Evolutionary conservation across 2,329 filamentous ascomycete species (phyloP).

Genomic region (Diaporthe eres): DNA sequence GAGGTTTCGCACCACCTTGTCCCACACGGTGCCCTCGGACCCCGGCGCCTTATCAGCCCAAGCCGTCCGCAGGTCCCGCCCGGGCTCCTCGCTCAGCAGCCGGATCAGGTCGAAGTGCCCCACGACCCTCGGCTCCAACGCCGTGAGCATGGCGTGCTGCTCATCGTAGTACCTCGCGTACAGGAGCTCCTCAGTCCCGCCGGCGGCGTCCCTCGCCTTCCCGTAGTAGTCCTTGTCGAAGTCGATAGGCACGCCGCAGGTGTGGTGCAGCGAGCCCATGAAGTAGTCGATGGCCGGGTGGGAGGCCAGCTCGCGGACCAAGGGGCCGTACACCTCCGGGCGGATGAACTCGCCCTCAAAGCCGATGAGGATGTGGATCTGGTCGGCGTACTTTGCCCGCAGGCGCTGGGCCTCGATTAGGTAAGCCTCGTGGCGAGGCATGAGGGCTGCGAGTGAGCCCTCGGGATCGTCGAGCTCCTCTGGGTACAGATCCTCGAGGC

Average conservation of each 20-base stretch:
- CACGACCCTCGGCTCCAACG: constrained; percentile 81
- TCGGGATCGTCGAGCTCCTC: constrained; percentile 78
- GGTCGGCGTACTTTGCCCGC: constrained; percentile 75
- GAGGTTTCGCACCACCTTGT: constrained; percentile 80
- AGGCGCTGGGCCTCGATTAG: constrained; percentile 82
- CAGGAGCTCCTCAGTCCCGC: constrained; percentile 76
- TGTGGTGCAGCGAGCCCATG: constrained; percentile 93
- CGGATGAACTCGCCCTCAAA: constrained; percentile 97
- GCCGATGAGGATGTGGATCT: constrained; percentile 86
- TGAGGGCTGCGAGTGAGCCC: constrained; percentile 62
- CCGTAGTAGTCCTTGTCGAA: constrained; percentile 80
- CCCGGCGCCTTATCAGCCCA: constrained; percentile 55
- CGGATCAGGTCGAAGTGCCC: constrained; percentile 96
- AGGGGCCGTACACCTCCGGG: constrained; percentile 64
- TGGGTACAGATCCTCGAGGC: constrained; percentile 85
- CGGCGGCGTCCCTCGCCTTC: constrained; percentile 59
- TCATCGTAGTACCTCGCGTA: constrained; percentile 90
- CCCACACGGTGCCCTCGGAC: constrained; percentile 73
- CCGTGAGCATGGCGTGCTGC: constrained; percentile 84
- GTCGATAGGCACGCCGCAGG: constrained; percentile 89
- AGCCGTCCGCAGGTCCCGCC: constrained; percentile 66
- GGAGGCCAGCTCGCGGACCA: constrained; percentile 71
- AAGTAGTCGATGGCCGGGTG: constrained; percentile 86
- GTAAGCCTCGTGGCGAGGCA: constrained; percentile 77
- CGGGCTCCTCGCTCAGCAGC: constrained; percentile 80